These are phyloP conservation scores for Podila clonocystis DNA, from an alignment of 192 early-diverging fungal genomes.

Conservation along the genomic window DNA sequence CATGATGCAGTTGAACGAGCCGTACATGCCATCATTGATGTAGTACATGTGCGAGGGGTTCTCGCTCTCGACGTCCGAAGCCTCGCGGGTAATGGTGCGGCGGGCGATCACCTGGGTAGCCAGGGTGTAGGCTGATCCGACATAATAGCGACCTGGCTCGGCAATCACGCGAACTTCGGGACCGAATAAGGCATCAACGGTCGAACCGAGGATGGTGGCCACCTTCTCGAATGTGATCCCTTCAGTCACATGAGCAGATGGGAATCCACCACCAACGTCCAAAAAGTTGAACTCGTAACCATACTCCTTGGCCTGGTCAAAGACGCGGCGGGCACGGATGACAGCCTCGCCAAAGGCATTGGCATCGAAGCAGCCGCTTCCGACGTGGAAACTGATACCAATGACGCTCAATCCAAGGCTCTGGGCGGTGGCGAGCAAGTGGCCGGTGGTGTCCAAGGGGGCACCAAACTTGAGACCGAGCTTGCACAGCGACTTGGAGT, in stretches of 20 bases:
- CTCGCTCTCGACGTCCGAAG: constrained; percentile 6
- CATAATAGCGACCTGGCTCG: constrained; percentile 97
- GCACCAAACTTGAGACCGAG: constrained; percentile 98
- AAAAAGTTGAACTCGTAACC: constrained; percentile 81
- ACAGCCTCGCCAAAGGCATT: constrained; percentile 91
- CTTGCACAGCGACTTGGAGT: constrained; percentile 89
- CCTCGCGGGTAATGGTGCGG: constrained; percentile 60
- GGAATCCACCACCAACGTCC: constrained; percentile 96
- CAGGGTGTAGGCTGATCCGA: constrained; percentile 89
- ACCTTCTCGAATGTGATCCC: constrained; percentile 87
- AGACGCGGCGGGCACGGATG: constrained; percentile 79
- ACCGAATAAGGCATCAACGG: constrained; percentile 84
- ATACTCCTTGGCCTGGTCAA: constrained; percentile 80
- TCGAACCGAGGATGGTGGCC: constrained; percentile 78
- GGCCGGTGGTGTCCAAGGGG: constrained; percentile 68
- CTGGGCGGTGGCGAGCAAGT: constrained; percentile 78
- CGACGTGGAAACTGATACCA: constrained; percentile 95
- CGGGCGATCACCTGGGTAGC: constrained; percentile 93
- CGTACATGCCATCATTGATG: constrained; percentile 98
- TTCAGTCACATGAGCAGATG: constrained; percentile 73
- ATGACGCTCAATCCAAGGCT: constrained; percentile 86
- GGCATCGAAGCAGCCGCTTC: constrained; percentile 91
- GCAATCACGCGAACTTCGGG: constrained; percentile 88
- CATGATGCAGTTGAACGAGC: constrained; percentile 96
- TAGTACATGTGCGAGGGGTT: constrained; percentile 78